Evolutionary conservation across 352 stramenopile genomes (phyloP).

Genomic region (Elongisporangium prolatum): DNA sequence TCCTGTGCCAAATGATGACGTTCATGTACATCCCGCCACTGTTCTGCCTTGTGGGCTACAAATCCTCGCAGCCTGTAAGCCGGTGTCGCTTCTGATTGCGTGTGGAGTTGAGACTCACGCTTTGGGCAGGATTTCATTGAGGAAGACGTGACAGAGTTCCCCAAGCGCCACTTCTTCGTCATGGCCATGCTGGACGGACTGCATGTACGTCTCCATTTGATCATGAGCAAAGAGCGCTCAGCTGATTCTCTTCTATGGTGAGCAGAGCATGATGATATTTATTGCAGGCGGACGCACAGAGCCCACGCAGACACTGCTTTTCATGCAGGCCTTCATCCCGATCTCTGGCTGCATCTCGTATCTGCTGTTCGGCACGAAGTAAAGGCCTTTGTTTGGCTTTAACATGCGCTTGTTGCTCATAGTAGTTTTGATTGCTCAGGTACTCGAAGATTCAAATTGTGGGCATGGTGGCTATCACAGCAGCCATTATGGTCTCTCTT

Average conservation of each 20-base stretch:
- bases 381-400: background rate
- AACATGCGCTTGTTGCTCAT: background rate
- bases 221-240: background rate
- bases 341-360: slow-evolving; percentile 58
- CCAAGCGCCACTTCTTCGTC: slow-evolving; percentile 83
- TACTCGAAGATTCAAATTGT: slow-evolving; percentile 74
- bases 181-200: slow-evolving; percentile 82
- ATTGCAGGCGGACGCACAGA: slow-evolving; percentile 77
- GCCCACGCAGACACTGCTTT: slow-evolving; percentile 77
- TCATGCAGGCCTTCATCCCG: slow-evolving; percentile 82
- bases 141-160: slow-evolving; percentile 81
- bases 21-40: slow-evolving; percentile 86
- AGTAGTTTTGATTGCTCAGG: slow-evolving; percentile 16
- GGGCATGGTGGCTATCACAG: slow-evolving; percentile 60
- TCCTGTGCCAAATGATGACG: slow-evolving; percentile 83
- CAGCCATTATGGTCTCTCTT: slow-evolving; percentile 66
- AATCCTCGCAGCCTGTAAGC: slow-evolving; percentile 66
- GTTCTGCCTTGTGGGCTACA: slow-evolving; percentile 86
- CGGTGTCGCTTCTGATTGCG: background rate
- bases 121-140: slow-evolving; percentile 67
- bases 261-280: slow-evolving; percentile 78
- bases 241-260: background rate
- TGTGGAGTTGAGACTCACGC: background rate
- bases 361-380: slow-evolving; percentile 54
- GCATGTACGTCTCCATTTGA: slow-evolving; percentile 34